A percentile compares a stretch with the other conserved stretches of the same genome.
phyloP scores from a whole-genome alignment of 2,329 filamentous ascomycete genomes.

The Colletotrichum simmondsii region DNA sequence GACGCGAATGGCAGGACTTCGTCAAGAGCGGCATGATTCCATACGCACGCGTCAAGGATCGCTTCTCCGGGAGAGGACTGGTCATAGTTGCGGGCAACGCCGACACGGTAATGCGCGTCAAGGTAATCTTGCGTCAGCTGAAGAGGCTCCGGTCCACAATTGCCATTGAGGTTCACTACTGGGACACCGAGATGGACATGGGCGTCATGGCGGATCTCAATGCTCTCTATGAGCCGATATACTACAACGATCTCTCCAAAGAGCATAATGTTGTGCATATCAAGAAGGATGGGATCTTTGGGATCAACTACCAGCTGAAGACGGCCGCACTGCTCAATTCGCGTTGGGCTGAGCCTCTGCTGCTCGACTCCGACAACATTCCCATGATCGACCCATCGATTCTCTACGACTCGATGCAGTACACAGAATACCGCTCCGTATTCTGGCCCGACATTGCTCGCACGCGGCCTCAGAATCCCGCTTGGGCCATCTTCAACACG shows the following conservation, averaged over 20 bases:
- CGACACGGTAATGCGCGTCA: slow-evolving; percentile 24
- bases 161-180: slow-evolving; percentile 20
- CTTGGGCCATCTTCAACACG: slow-evolving; percentile 22
- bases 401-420: slow-evolving; percentile 22
- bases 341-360: slow-evolving; percentile 11
- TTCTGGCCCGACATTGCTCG: slow-evolving; percentile 27
- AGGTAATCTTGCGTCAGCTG: slow-evolving; percentile 21
- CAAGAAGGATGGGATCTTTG: slow-evolving; percentile 26
- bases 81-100: slow-evolving; percentile 28
- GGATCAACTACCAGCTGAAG: slow-evolving; percentile 30
- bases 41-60: slow-evolving; percentile 16
- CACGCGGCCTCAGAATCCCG: slow-evolving; percentile 14
- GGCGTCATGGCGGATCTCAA: slow-evolving; percentile 17
- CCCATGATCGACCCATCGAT: slow-evolving; percentile 9
- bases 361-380: slow-evolving; percentile 17
- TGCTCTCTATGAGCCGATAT: slow-evolving; percentile 15
- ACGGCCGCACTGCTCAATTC: slow-evolving; percentile 22
- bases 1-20: slow-evolving; percentile 27
- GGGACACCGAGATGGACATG: slow-evolving; percentile 20
- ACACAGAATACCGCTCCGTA: slow-evolving; percentile 8
- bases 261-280: slow-evolving; percentile 19
- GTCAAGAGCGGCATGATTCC: slow-evolving; percentile 12
- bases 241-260: slow-evolving; percentile 25
- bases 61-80: slow-evolving; percentile 8
- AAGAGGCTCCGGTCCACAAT: neutral